phyloP scores from a whole-genome alignment of 139 green algal species.

The Chara braunii region DNA sequence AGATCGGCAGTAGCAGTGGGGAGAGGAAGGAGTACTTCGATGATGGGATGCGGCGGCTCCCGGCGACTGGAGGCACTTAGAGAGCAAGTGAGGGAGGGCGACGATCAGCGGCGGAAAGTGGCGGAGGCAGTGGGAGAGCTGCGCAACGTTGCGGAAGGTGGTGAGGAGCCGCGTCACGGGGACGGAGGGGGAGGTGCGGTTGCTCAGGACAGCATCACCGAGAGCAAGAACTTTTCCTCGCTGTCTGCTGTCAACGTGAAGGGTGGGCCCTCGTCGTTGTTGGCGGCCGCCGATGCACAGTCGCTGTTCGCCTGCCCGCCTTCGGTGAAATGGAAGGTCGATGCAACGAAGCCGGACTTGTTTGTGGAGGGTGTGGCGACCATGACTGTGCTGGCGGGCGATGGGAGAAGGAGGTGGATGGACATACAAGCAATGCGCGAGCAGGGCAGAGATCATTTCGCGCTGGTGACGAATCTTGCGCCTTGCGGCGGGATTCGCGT shows the following conservation, averaged over 20 bases:
- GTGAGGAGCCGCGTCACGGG: neutral
- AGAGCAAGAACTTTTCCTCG: no score
- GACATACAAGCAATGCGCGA: conserved; percentile 10
- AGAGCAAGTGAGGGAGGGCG: neutral
- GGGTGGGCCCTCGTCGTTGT: no score
- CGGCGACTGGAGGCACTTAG: no score
- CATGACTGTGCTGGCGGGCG: neutral
- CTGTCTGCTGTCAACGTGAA: no score
- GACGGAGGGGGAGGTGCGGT: neutral
- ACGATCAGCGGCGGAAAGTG: neutral
- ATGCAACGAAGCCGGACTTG: conserved; percentile 7
- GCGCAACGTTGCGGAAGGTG: neutral
- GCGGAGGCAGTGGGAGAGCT: neutral
- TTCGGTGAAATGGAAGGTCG: neutral
- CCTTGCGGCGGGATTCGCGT: conserved; percentile 1
- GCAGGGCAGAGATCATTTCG: neutral
- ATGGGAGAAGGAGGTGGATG: conserved; percentile 13
- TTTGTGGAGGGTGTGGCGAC: conserved; percentile 8
- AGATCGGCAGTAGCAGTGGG: no score
- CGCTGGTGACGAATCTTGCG: conserved; percentile 3
- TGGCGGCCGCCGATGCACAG: no score
- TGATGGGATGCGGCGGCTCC: no score
- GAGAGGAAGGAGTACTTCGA: no score
- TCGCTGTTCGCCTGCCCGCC: neutral
- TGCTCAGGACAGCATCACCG: neutral